Evolutionary conservation across 1,284 basidiomycete species (phyloP), one percentile per base, ranked within the genome.

Genomic region (Cutaneotrichosporon cavernicola): DNA sequence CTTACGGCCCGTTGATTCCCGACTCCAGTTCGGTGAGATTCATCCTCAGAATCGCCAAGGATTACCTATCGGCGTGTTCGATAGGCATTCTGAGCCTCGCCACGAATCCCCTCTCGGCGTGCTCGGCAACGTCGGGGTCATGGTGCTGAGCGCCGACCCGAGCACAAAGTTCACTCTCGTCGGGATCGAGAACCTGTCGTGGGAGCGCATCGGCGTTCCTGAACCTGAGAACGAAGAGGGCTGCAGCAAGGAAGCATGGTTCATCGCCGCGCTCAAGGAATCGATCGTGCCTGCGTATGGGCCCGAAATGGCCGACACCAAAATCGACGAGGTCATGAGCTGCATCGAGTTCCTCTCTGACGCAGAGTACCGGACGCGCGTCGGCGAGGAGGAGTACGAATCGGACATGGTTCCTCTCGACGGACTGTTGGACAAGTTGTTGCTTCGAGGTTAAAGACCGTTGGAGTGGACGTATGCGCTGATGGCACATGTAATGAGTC

Each of bases 321-420:
- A 56, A 34, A 40, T 56, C 13, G 55, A 56, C 16, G 36, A 56
- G 38, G n/a, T 56, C 4, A 36, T 43, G 55, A 56, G 38, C 53
- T 31, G 60, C 43, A 61, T 61, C 46, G 16, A 21, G 21, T 61
- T 61, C 53, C 31, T 61, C 14, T 34, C 52, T 8, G 53, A 56
- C 21, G 32, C 11, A 0, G 43, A 56, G 53, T 61, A 61, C 26
- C 31, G 34, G 5, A 43, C 21, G 32, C 30, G 32, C 5, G 60
- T 56, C 10, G 53, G 60, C 16, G 21, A 13, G 9, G 53, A 56
- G 46, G 53, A 30, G 32, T 61, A 49, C 53, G 60, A 61, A 21
- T 21, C 22, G 4, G 53, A 56, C 38, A 13, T 56, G 22, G 14
- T 56, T 22, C 40, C 40, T 6, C 40, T 43, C 13, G 13, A 43